Evolutionary conservation across 2,329 filamentous ascomycete genomes (phyloP), one percentile per base, ranked within the genome.

Genomic region (Phialophora tarda): DNA sequence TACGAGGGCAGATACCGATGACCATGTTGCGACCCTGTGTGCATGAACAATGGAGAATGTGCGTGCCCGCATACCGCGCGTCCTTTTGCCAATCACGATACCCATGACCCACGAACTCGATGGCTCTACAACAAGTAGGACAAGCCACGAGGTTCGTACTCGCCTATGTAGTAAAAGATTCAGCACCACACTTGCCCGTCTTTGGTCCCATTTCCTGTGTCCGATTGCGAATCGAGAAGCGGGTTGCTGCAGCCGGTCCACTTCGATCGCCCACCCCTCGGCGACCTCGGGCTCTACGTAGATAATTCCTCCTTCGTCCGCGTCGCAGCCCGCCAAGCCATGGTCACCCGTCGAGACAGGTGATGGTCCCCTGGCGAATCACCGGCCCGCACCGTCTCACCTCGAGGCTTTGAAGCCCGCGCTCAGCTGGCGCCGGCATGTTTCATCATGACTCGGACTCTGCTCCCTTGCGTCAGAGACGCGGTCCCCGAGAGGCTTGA

Each of bases 281-380:
- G 60, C 59, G 60, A 66, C 64, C 55, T 66, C 64, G 64, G 64
- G 64, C 59, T 66, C 54, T 63, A 63, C 21, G 38, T 8, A 44
- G 23, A 38, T 50, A 23, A 28, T 32, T 34, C 34, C 34, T 32
- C 34, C 21, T 61, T 4, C 38, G 21, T n/a, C 38, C 38, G 38
- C 38, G 17, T n/a, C 5, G 23, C 48, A 51, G 23, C 48, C 24
- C 48, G 48, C 48, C 48, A 51, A 51, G 48, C 14, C 24, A 12
- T 17, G 21, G 48, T 7, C 48, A 26, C 14, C 48, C 48, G 10
- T 26, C 7, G 21, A 26, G 32, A 51, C 48, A 28, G 24, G 24
- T 51, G 11, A 51, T 23, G 24, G n/a, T 26, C 5, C 48, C 4
- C 24, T 51, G 23, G 24, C 24, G 48, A 51, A 51, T 24, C 48